Evolutionary conservation across 2,329 filamentous ascomycete species (phyloP).

Genomic region (Phialocephala subalpina): DNA sequence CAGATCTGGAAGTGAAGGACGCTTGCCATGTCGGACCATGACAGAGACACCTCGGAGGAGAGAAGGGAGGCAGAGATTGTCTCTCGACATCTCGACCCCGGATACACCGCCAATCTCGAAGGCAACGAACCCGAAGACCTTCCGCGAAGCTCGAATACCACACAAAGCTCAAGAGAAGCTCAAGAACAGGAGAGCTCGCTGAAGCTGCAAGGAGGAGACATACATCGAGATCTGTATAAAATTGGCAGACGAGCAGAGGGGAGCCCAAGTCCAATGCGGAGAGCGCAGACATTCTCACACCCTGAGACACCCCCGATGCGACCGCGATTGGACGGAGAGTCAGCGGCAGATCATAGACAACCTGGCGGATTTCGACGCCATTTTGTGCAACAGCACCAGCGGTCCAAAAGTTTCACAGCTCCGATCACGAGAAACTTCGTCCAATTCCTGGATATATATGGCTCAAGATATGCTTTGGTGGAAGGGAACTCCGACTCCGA

Average conservation of each 20-base stretch:
- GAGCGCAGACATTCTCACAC: slow-evolving; percentile 74
- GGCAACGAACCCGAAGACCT: slow-evolving; percentile 35
- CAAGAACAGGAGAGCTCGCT: slow-evolving; percentile 67
- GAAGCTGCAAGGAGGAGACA: slow-evolving; percentile 77
- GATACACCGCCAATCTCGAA: slow-evolving; percentile 53
- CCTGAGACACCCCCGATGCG: slow-evolving; percentile 45
- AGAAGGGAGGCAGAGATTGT: slow-evolving; percentile 46
- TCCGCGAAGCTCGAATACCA: slow-evolving; percentile 33
- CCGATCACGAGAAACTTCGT: slow-evolving; percentile 86
- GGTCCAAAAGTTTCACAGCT: slow-evolving; percentile 51
- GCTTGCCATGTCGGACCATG: slow-evolving; percentile 21
- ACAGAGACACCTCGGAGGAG: slow-evolving; percentile 22
- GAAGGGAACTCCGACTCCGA: slow-evolving; percentile 61
- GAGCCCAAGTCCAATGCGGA: slow-evolving; percentile 53
- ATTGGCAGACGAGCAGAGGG: slow-evolving; percentile 63
- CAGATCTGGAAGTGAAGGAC: background rate
- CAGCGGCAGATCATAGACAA: slow-evolving; percentile 53
- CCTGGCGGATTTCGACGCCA: slow-evolving; percentile 63
- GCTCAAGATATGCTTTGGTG: slow-evolving; percentile 87
- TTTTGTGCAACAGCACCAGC: slow-evolving; percentile 50
- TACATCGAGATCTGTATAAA: slow-evolving; percentile 81
- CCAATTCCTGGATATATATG: slow-evolving; percentile 91
- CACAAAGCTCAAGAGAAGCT: slow-evolving; percentile 40
- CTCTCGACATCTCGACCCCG: slow-evolving; percentile 50
- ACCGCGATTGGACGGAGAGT: slow-evolving; percentile 38